Evolutionary conservation across 371 early-diverging fungal species (phyloP), one percentile per base, ranked within the genome.

Genomic region (Lichtheimia corymbifera): DNA sequence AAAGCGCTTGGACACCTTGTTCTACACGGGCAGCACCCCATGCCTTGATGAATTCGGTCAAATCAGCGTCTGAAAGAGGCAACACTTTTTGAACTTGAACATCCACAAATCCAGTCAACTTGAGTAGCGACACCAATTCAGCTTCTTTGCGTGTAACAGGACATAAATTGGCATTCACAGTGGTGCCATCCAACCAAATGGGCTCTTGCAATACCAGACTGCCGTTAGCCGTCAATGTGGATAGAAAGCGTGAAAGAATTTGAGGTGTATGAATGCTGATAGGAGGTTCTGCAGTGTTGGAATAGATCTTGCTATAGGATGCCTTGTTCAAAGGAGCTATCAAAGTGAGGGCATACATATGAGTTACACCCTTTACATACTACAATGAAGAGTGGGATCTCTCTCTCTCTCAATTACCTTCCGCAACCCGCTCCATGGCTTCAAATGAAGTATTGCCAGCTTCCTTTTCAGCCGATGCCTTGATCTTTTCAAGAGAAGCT

Each of bases 361-460:
- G 28, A 28, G 28, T 18, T 2, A 42, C n/a, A n/a, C n/a, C 40
- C 13, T 3, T 9, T 20, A 20, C 44, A 56, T 30, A 15, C 27
- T 4, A 22, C 6, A 14, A 59, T 13, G 4, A 25, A 84, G 79
- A 7, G 82, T 67, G 27, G 11, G 45, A 25, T 61, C 12, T 15
- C 41, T 22, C 22, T 22, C 1, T 22, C 22, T 22, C 28, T 5
- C 12, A n/a, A 22, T 70, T 67, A 78, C 79, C 79, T 59, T 80
- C 80, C 17, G 75, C 65, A 25, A 80, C 75, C 53, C 80, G 67
- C 43, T 80, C 80, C 24, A 80, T 35, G 1, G 68, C 73, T 65
- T 80, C 80, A 63, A 80, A 80, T 6, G 77, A 71, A 28, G 66
- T 62, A 81, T 83, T 30, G 86, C 92, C 53, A 13, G 70, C 71